These are phyloP conservation scores for Xerocomus potaroensis DNA, from an alignment of 768 basidiomycete species.

Conservation along the genomic window DNA sequence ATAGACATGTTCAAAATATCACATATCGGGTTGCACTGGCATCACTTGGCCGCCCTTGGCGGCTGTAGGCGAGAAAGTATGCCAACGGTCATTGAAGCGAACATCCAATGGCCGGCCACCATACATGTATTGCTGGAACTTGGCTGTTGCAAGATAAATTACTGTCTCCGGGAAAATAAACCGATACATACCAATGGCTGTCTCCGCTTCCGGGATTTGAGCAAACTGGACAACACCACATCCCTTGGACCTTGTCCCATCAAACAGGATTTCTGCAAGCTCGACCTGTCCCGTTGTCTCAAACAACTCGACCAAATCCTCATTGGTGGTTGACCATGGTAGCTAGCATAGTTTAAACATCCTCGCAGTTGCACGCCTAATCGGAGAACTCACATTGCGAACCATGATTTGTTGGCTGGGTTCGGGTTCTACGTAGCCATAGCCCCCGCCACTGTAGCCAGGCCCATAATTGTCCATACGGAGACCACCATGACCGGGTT, in stretches of 20 bases:
- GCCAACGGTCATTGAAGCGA: slow-evolving; percentile 94
- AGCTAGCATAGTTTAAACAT: slow-evolving; percentile 45
- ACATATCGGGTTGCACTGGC: slow-evolving; percentile 58
- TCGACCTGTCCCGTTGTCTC: slow-evolving; percentile 97
- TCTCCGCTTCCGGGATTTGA: slow-evolving; percentile 84
- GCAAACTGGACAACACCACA: slow-evolving; percentile 95
- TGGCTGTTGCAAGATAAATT: slow-evolving; percentile 44
- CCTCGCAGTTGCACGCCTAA: neutral
- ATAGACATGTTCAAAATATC: neutral
- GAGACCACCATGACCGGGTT: slow-evolving; percentile 37
- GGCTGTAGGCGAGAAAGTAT: slow-evolving; percentile 84
- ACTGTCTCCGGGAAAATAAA: neutral
- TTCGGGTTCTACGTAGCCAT: slow-evolving; percentile 56
- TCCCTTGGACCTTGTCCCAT: slow-evolving; percentile 89
- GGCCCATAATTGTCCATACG: slow-evolving; percentile 37
- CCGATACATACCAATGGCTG: slow-evolving; percentile 79
- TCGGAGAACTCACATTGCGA: slow-evolving; percentile 73
- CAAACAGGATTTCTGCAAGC: slow-evolving; percentile 91
- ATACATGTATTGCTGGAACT: slow-evolving; percentile 95
- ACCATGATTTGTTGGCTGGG: slow-evolving; percentile 98
- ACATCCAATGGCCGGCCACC: slow-evolving; percentile 89
- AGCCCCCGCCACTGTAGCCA: slow-evolving; percentile 36
- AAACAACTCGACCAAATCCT: slow-evolving; percentile 96
- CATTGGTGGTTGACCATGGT: slow-evolving; percentile 98
- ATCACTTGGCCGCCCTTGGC: slow-evolving; percentile 81